Evolutionary conservation across 2,329 filamentous ascomycete species (phyloP).

Genomic region (Pseudogymnoascus sp.): DNA sequence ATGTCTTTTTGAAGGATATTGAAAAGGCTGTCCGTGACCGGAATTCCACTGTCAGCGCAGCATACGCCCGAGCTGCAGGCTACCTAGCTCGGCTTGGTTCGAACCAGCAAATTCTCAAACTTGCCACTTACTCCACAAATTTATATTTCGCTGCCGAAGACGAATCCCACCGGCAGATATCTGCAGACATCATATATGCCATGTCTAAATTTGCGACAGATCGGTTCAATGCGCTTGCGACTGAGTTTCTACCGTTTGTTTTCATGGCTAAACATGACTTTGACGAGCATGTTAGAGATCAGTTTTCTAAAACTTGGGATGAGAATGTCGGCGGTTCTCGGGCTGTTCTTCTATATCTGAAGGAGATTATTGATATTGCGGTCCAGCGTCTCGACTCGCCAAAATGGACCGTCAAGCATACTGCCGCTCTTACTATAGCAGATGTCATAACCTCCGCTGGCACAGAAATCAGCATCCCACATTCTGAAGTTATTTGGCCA

Average conservation of each 20-base stretch:
- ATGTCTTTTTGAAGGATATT: slow-evolving; percentile 66
- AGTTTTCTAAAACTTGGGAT: slow-evolving; percentile 80
- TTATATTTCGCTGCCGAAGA: slow-evolving; percentile 80
- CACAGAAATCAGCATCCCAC: slow-evolving; percentile 49
- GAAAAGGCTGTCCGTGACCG: slow-evolving; percentile 79
- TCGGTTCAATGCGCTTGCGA: slow-evolving; percentile 69
- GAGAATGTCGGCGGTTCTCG: slow-evolving; percentile 82
- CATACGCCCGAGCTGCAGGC: slow-evolving; percentile 77
- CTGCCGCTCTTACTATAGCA: slow-evolving; percentile 71
- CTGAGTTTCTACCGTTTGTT: slow-evolving; percentile 71
- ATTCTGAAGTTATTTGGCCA: slow-evolving; percentile 66
- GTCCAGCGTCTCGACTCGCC: slow-evolving; percentile 63
- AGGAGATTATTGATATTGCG: slow-evolving; percentile 67
- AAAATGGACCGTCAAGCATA: slow-evolving; percentile 87
- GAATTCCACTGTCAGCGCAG: slow-evolving; percentile 87
- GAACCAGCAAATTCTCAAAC: slow-evolving; percentile 40
- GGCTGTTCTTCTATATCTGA: slow-evolving; percentile 73
- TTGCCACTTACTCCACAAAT: slow-evolving; percentile 47
- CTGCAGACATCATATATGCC: slow-evolving; percentile 74
- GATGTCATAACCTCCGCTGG: slow-evolving; percentile 61
- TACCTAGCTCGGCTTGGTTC: slow-evolving; percentile 63
- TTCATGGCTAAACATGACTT: slow-evolving; percentile 83
- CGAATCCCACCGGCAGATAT: slow-evolving; percentile 61
- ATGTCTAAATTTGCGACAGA: slow-evolving; percentile 84
- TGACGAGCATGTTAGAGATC: slow-evolving; percentile 67